Evolutionary conservation across 83 land plant species (phyloP).

Genomic region (Thuja plicata): DNA sequence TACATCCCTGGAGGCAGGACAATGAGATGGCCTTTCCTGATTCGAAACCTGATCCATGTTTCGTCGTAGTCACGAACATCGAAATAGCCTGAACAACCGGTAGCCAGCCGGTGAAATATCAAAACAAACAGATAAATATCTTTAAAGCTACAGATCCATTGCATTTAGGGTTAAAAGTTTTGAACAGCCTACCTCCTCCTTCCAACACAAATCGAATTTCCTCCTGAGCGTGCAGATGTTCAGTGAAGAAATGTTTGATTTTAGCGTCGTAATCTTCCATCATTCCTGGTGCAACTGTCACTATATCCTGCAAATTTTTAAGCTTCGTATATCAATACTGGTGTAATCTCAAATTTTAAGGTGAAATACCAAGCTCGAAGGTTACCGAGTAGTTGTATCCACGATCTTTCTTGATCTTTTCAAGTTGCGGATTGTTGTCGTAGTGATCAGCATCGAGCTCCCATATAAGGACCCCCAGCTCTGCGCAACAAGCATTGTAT

Average conservation of each 20-base stretch:
- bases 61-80: constrained; percentile 4
- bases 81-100: neutral
- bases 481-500: neutral
- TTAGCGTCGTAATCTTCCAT: constrained; percentile 17
- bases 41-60: neutral
- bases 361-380: neutral
- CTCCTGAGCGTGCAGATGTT: constrained; percentile 26
- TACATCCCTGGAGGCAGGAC: constrained; percentile 1
- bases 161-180: neutral
- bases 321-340: neutral
- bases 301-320: constrained; percentile 20
- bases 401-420: constrained; percentile 8
- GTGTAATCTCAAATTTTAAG: neutral
- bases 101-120: neutral
- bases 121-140: neutral
- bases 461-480: neutral
- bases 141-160: no score
- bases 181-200: constrained; percentile 12
- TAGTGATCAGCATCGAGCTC: constrained; percentile 12
- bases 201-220: constrained; percentile 26
- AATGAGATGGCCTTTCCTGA: neutral
- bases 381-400: constrained; percentile 16
- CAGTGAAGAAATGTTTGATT: constrained; percentile 23
- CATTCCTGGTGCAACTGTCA: constrained; percentile 20
- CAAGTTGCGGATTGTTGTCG: neutral